These are phyloP conservation scores for Pyrrhoderma noxium DNA, from an alignment of 1,284 basidiomycete genomes.

Conservation along the genomic window DNA sequence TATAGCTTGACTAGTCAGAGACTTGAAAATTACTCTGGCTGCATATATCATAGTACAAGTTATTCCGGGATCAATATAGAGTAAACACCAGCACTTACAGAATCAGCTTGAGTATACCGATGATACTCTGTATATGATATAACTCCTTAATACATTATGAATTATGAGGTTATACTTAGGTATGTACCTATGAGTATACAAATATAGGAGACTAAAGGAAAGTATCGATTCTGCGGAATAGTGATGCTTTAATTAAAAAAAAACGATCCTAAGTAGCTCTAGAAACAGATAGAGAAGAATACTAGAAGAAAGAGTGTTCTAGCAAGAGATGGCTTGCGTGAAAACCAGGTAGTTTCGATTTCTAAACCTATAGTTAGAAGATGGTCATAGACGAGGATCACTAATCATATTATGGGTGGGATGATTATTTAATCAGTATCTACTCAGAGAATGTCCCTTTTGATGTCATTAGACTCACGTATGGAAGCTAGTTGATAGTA, in stretches of 20 bases:
- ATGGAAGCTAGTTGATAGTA: conserved; percentile 14
- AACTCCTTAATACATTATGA: neutral
- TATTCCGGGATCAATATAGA: too few relatives aligned
- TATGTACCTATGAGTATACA: conserved; percentile 3
- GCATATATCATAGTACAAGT: too few relatives aligned
- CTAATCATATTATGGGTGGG: too few relatives aligned
- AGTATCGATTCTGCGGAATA: conserved; percentile 11
- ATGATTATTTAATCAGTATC: too few relatives aligned
- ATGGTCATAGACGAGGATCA: conserved; percentile 21
- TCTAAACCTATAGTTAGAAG: conserved; percentile 21
- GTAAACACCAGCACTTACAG: too few relatives aligned
- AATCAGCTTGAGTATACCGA: too few relatives aligned
- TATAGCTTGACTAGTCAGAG: too few relatives aligned
- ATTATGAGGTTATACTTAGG: neutral
- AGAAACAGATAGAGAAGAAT: neutral
- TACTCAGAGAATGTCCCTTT: too few relatives aligned
- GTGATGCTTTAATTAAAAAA: too few relatives aligned
- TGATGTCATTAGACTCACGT: conserved; percentile 6
- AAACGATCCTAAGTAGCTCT: neutral
- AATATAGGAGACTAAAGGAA: conserved; percentile 3
- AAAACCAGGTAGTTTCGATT: conserved; percentile 18
- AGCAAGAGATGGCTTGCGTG: neutral
- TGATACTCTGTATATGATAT: too few relatives aligned
- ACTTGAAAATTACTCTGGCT: too few relatives aligned
- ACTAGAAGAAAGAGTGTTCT: conserved; percentile 13